Conservation (phyloP, 305 asterid genomes). For the Solanum hybrid region DNA sequence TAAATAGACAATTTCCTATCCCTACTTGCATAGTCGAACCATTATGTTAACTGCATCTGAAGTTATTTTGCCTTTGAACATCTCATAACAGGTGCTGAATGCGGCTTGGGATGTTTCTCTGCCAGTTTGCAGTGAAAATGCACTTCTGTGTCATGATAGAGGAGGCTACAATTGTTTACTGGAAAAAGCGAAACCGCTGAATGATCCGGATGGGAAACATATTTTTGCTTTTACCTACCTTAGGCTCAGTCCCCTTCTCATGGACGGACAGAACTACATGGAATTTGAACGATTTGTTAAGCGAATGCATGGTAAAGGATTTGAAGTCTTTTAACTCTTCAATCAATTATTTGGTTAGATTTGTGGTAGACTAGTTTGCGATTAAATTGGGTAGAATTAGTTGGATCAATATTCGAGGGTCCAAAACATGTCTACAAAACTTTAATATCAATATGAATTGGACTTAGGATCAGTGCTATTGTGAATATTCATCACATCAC, state of each 20-base stretch:
- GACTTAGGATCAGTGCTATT: neutral
- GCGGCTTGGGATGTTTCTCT: slow-evolving; percentile 68
- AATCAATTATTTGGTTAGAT: neutral
- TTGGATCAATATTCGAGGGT: neutral
- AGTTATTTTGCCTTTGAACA: neutral
- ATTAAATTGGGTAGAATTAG: neutral
- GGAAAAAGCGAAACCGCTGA: slow-evolving; percentile 55
- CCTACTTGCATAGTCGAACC: neutral
- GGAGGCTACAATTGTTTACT: slow-evolving; percentile 58
- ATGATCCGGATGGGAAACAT: slow-evolving; percentile 64
- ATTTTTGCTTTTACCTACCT: slow-evolving; percentile 67
- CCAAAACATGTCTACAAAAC: neutral
- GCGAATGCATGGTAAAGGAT: slow-evolving; percentile 61
- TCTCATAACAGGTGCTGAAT: slow-evolving; percentile 46
- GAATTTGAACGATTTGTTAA: slow-evolving; percentile 59
- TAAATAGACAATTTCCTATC: neutral
- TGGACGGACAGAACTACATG: slow-evolving; percentile 39
- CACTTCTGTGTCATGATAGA: slow-evolving; percentile 61
- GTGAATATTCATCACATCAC: neutral
- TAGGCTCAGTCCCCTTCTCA: slow-evolving; percentile 35
- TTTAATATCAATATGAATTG: neutral
- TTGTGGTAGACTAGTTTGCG: neutral
- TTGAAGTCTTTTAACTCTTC: neutral
- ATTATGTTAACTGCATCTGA: neutral
- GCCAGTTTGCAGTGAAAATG: slow-evolving; percentile 73